These are phyloP conservation scores for Primulina huaijiensis DNA, from an alignment of 257 asterid species.

Conservation along the genomic window DNA sequence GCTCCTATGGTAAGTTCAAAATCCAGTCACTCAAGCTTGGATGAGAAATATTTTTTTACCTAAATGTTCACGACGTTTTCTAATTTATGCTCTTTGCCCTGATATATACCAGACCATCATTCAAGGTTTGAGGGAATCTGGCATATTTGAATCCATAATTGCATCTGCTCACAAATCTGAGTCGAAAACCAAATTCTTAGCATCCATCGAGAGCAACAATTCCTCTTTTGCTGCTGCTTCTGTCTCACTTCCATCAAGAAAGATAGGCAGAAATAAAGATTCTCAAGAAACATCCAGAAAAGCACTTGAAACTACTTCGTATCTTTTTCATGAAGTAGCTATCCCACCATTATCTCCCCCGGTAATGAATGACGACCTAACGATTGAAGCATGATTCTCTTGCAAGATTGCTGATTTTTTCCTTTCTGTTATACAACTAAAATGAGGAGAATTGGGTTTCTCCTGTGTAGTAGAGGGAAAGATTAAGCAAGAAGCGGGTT, in stretches of 20 bases:
- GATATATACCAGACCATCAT: slow-evolving; percentile 60
- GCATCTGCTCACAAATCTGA: slow-evolving; percentile 54
- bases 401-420: slow-evolving; percentile 54
- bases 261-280: slow-evolving; percentile 45
- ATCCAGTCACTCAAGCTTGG: background rate
- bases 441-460: slow-evolving; percentile 12
- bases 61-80: slow-evolving; percentile 6
- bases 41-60: slow-evolving; percentile 8
- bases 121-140: slow-evolving; percentile 87
- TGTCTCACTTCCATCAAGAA: slow-evolving; percentile 55
- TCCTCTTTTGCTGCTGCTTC: slow-evolving; percentile 52
- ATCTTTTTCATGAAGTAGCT: slow-evolving; percentile 48
- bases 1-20: slow-evolving; percentile 86
- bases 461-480: slow-evolving; percentile 41
- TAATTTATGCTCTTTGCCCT: background rate
- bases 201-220: slow-evolving; percentile 60
- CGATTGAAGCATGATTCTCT: slow-evolving; percentile 49
- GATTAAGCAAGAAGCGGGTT: slow-evolving; percentile 48
- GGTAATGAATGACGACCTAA: slow-evolving; percentile 39
- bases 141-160: slow-evolving; percentile 61
- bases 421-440: slow-evolving; percentile 37
- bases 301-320: slow-evolving; percentile 34
- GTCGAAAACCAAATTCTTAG: slow-evolving; percentile 61
- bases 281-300: slow-evolving; percentile 55
- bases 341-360: slow-evolving; percentile 89